Evolutionary conservation across 1,284 basidiomycete genomes (phyloP), one percentile per base, ranked within the genome.

Genomic region (Schizophyllum commune): DNA sequence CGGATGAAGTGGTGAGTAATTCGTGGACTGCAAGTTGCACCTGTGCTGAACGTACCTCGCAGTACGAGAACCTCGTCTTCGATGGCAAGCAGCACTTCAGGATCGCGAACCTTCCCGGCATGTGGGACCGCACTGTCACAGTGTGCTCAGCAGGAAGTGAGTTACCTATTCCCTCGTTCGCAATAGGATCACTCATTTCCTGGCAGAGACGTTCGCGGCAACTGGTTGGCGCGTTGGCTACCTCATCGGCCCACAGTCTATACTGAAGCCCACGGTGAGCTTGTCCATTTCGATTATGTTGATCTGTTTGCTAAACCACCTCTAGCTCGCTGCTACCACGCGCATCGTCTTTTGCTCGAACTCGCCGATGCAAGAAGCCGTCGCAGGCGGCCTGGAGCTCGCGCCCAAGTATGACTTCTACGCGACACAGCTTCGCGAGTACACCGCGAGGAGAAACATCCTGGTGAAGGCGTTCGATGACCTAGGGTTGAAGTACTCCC

Each of bases 191-290:
- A 63, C 54, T 60, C 22, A 64, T 58, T 58, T 55, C 63, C 55
- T 57, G 11, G 27, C 70, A 94, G 92, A 95, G 79, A 88, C 93
- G n/a, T 99, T 99, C 73, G 92, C 96, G 17, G 94, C 94, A 7
- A 99, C 97, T 1, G 97, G 97, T 22, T 99, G 96, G 96, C 88
- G 97, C 61, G 85, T 99, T 22, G 97, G 96, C 68, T 99, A 95
- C 95, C 83, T 96, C 13, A 89, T 99, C 65, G 97, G 91, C 5
- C 92, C 94, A 4, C 71, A 83, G 21, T 86, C 85, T 52, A 91
- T 99, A 68, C 91, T 97, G 61, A 79, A 80, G 47, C 94, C 96
- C 1, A 89, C 93, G 4, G 39, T 47, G 39, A 11, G 39, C 39
- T 47, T 8, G 39, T 47, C 39, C 2, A 47, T 3, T 27, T 27